Evolutionary conservation across 1,139 yeast species (phyloP).

Genomic region (Saccharomyces uvarum): DNA sequence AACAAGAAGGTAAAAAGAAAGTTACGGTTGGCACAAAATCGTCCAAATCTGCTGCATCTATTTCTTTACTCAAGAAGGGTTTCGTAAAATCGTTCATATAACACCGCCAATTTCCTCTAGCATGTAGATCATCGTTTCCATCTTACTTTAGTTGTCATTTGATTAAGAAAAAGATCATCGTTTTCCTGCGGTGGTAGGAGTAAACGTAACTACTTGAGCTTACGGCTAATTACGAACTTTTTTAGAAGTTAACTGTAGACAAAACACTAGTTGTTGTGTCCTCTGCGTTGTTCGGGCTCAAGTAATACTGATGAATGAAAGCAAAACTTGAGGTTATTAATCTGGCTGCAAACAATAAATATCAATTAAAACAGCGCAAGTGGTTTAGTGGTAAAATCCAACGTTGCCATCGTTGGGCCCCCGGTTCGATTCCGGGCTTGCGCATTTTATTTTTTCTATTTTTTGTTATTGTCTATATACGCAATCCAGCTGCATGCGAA

Average conservation of each 20-base stretch:
- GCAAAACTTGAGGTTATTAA: neutral
- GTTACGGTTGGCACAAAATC: neutral
- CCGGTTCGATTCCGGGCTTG: conserved; percentile 1
- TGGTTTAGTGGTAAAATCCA: conserved; percentile 1
- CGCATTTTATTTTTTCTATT: neutral
- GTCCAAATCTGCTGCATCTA: neutral
- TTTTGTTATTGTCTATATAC: neutral
- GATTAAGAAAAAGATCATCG: neutral
- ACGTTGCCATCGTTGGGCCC: conserved; percentile 1
- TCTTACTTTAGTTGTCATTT: neutral
- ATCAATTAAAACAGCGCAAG: neutral
- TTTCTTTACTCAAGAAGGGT: neutral
- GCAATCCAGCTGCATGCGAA: neutral
- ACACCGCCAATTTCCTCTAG: neutral
- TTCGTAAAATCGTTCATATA: neutral
- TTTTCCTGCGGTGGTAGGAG: neutral
- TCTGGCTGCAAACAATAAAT: neutral
- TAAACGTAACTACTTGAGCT: neutral
- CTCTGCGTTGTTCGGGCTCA: neutral
- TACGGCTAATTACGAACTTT: neutral
- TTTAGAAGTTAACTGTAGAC: neutral
- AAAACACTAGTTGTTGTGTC: neutral
- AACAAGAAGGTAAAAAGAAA: neutral
- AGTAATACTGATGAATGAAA: neutral
- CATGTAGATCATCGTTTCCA: neutral